These are phyloP conservation scores for Jatropha podagrica DNA, from an alignment of 441 rosid genomes.

Conservation along the genomic window DNA sequence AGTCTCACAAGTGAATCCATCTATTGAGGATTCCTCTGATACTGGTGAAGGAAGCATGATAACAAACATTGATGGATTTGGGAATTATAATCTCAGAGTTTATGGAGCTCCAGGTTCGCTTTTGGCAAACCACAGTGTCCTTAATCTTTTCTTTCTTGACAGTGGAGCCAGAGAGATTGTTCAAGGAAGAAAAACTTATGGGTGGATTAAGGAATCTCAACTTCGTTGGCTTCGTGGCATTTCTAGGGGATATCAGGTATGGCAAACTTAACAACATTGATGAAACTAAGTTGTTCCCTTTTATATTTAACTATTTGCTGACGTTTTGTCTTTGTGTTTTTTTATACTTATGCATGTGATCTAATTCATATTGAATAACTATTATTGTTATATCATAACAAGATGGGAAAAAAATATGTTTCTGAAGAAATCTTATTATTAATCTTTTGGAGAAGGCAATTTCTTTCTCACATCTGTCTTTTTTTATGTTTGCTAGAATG, in stretches of 20 bases:
- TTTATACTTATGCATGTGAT: background rate
- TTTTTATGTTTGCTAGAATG: background rate
- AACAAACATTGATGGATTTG: slow-evolving; percentile 65
- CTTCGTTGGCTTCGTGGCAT: slow-evolving; percentile 67
- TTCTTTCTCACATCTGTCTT: background rate
- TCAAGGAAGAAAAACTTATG: slow-evolving; percentile 69
- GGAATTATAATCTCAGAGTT: slow-evolving; percentile 62
- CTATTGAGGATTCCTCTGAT: slow-evolving; percentile 28
- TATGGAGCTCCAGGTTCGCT: slow-evolving; percentile 78
- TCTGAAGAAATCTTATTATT: background rate
- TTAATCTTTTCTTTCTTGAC: slow-evolving; percentile 82
- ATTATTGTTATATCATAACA: background rate
- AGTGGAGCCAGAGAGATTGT: slow-evolving; percentile 76
- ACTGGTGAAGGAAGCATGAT: slow-evolving; percentile 21
- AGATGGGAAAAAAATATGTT: background rate
- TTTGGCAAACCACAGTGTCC: slow-evolving; percentile 62
- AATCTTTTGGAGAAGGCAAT: background rate
- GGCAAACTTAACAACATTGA: background rate
- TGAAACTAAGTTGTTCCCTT: background rate
- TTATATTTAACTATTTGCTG: background rate
- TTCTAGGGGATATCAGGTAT: slow-evolving; percentile 56
- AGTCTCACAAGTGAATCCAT: slow-evolving; percentile 63
- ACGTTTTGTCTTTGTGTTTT: background rate
- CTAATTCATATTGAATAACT: background rate
- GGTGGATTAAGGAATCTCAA: slow-evolving; percentile 89